Evolutionary conservation across 1,284 basidiomycete species (phyloP).

Genomic region (Crucibulum cyathiforme): DNA sequence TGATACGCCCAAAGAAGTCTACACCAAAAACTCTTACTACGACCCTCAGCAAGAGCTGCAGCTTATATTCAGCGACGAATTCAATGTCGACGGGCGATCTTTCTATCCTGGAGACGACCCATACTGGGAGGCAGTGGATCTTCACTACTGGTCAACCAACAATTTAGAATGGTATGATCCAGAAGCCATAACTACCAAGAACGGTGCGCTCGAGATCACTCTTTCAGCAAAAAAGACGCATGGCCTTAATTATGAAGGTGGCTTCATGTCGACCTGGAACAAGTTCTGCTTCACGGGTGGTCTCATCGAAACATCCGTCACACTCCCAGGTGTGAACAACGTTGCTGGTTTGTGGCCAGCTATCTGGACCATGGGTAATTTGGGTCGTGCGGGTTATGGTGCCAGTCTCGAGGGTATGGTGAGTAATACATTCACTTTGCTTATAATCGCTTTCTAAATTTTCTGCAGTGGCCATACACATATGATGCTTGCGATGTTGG

Average conservation of each 20-base stretch:
- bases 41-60: constrained; percentile 60
- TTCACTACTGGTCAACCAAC: constrained; percentile 64
- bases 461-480: constrained; percentile 72
- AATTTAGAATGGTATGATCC: constrained; percentile 77
- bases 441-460: background rate
- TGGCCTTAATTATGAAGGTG: constrained; percentile 77
- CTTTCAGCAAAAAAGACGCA: constrained; percentile 71
- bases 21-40: constrained; percentile 63
- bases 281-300: constrained; percentile 96
- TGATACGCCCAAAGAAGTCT: constrained; percentile 72
- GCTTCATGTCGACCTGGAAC: constrained; percentile 81
- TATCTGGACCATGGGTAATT: constrained; percentile 76
- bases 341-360: constrained; percentile 72
- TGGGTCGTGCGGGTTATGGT: constrained; percentile 58
- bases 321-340: constrained; percentile 79
- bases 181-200: constrained; percentile 75
- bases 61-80: constrained; percentile 91
- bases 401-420: constrained; percentile 57
- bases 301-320: constrained; percentile 73
- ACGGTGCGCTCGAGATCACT: constrained; percentile 84
- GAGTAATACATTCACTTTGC: constrained; percentile 12
- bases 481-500: constrained; percentile 81
- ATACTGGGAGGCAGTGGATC: constrained; percentile 77
- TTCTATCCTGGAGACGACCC: constrained; percentile 80
- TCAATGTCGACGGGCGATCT: constrained; percentile 78